Percentiles rank a stretch among this genome's conserved stretches.
phyloP scores from a whole-genome alignment of 2,329 filamentous ascomycete species.

The Beauveria sp. region DNA sequence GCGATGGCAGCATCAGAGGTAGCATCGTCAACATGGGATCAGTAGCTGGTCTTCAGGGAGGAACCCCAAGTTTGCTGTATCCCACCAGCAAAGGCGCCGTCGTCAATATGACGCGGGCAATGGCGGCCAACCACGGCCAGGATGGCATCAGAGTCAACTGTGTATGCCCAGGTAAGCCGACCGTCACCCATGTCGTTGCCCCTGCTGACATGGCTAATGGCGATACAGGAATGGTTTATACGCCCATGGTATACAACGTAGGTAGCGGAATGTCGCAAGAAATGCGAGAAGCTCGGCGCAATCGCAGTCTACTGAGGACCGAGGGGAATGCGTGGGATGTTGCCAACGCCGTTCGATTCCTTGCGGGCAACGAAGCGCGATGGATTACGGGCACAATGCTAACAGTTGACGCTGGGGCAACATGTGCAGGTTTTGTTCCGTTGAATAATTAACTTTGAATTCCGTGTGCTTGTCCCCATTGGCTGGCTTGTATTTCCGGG shows the following conservation, averaged over 20 bases:
- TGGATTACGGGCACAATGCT: constrained; percentile 36
- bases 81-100: constrained; percentile 41
- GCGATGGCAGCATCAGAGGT: constrained; percentile 33
- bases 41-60: constrained; percentile 47
- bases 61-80: constrained; percentile 36
- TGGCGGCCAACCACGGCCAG: constrained; percentile 40
- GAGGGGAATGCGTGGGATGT: constrained; percentile 38
- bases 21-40: constrained; percentile 55
- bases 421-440: constrained; percentile 19
- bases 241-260: constrained; percentile 34
- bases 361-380: constrained; percentile 31
- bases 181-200: neutral
- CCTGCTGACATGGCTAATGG: neutral
- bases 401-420: constrained; percentile 35
- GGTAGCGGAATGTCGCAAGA: constrained; percentile 31
- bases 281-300: constrained; percentile 27
- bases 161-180: constrained; percentile 33
- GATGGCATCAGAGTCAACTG: constrained; percentile 42
- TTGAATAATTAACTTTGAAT: neutral
- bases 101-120: constrained; percentile 43
- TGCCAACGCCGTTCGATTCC: constrained; percentile 30
- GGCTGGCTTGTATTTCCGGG: too few species aligned
- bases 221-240: constrained; percentile 33
- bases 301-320: constrained; percentile 30
- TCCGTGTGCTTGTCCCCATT: too few species aligned